phyloP scores from a whole-genome alignment of 2,329 filamentous ascomycete species.

The Arthrinium puccinioides region DNA sequence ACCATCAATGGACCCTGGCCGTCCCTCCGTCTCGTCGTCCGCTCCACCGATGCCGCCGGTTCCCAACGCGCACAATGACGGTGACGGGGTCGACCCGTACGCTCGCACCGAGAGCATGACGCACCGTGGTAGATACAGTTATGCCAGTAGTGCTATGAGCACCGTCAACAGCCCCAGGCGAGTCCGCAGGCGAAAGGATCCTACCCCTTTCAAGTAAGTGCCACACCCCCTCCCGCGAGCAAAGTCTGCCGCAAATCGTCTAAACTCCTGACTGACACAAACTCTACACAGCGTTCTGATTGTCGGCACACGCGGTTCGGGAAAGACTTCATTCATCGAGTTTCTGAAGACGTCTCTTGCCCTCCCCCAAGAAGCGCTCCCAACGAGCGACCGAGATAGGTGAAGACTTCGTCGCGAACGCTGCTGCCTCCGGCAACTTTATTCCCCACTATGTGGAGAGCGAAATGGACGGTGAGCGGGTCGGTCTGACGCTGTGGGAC shows the following conservation, averaged over 20 bases:
- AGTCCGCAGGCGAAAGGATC: constrained; percentile 90
- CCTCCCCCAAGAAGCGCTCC: constrained; percentile 66
- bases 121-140: constrained; percentile 91
- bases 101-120: constrained; percentile 90
- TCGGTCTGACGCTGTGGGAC: constrained; percentile 94
- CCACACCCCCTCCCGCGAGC: neutral
- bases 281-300: constrained; percentile 67
- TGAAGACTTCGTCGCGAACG: constrained; percentile 49
- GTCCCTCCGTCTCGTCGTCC: constrained; percentile 35
- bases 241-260: too few species aligned
- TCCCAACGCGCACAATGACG: constrained; percentile 32
- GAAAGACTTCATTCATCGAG: constrained; percentile 95
- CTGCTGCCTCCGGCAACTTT: constrained; percentile 61
- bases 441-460: constrained; percentile 87
- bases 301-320: constrained; percentile 77
- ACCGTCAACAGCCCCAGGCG: constrained; percentile 88
- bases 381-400: constrained; percentile 39
- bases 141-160: constrained; percentile 85
- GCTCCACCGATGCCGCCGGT: constrained; percentile 56
- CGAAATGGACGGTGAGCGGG: constrained; percentile 84
- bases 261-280: too few species aligned
- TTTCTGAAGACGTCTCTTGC: constrained; percentile 85
- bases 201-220: constrained; percentile 97
- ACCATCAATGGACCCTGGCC: constrained; percentile 46
- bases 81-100: constrained; percentile 66